A percentile compares a stretch with the other conserved stretches of the same genome.
Evolutionary conservation across 1,284 basidiomycete genomes (phyloP).

Genomic region (Trichosporon sp.): DNA sequence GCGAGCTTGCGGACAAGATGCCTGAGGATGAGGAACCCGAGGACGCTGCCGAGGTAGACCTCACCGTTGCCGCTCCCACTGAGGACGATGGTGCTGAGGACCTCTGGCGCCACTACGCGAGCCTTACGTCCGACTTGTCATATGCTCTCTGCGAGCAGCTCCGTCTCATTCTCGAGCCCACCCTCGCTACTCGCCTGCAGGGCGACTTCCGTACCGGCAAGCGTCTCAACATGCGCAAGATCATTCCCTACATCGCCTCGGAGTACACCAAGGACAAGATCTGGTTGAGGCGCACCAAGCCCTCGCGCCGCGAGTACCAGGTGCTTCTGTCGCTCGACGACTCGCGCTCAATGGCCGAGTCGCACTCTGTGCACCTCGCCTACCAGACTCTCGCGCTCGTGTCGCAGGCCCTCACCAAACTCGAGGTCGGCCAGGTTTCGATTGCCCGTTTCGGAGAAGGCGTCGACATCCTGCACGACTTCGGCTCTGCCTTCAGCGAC

Average conservation of each 20-base stretch:
- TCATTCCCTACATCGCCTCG: slow-evolving; percentile 96
- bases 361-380: slow-evolving; percentile 88
- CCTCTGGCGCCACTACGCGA: slow-evolving; percentile 88
- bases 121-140: slow-evolving; percentile 86
- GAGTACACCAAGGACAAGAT: slow-evolving; percentile 99
- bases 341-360: slow-evolving; percentile 94
- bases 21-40: slow-evolving; percentile 43
- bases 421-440: slow-evolving; percentile 92
- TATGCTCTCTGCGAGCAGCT: slow-evolving; percentile 94
- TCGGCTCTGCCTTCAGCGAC: slow-evolving; percentile 76
- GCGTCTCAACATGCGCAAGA: slow-evolving; percentile 98
- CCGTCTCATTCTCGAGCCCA: slow-evolving; percentile 93
- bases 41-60: slow-evolving; percentile 61
- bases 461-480: slow-evolving; percentile 86
- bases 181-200: slow-evolving; percentile 87
- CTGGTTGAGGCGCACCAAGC: slow-evolving; percentile 92
- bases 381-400: slow-evolving; percentile 94
- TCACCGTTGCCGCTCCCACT: slow-evolving; percentile 61
- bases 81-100: slow-evolving; percentile 62
- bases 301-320: slow-evolving; percentile 93
- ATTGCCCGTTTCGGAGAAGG: slow-evolving; percentile 88
- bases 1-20: slow-evolving; percentile 43
- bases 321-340: slow-evolving; percentile 94
- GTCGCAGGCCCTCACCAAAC: slow-evolving; percentile 81
- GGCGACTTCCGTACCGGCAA: slow-evolving; percentile 99